Evolutionary conservation across 2,329 filamentous ascomycete species (phyloP).

Genomic region (Fusarium duplospermum): DNA sequence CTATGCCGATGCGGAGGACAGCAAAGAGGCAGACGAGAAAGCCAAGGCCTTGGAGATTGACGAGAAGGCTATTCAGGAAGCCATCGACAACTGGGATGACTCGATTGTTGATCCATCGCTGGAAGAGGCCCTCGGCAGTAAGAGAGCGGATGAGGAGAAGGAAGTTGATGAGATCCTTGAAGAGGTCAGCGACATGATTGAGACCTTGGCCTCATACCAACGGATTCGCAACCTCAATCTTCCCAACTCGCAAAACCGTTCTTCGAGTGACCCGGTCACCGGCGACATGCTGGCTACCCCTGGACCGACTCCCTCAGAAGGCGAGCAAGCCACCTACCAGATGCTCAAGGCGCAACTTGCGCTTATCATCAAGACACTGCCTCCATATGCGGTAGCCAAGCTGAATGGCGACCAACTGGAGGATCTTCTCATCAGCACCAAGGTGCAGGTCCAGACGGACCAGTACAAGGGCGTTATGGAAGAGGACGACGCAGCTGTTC

Average conservation of each 20-base stretch:
- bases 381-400: conserved; percentile 87
- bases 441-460: conserved; percentile 77
- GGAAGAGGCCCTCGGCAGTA: conserved; percentile 63
- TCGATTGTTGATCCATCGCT: conserved; percentile 68
- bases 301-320: conserved; percentile 74
- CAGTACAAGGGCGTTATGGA: conserved; percentile 85
- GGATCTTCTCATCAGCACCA: conserved; percentile 84
- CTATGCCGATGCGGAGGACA: conserved; percentile 54
- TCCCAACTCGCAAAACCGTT: conserved; percentile 71
- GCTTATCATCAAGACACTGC: conserved; percentile 78
- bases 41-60: conserved; percentile 57
- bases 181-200: conserved; percentile 80
- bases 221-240: conserved; percentile 80
- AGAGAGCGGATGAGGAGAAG: conserved; percentile 70
- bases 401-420: conserved; percentile 87
- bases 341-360: conserved; percentile 80
- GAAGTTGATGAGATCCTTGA: conserved; percentile 76
- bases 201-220: conserved; percentile 82
- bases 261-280: conserved; percentile 70
- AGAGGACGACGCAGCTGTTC: conserved; percentile 76
- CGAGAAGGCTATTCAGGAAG: conserved; percentile 63
- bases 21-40: conserved; percentile 50
- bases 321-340: conserved; percentile 73
- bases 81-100: conserved; percentile 70
- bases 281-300: conserved; percentile 76